Percentiles rank a stretch among this genome's conserved stretches.
These are phyloP conservation scores for Spatholobus suberectus DNA, from an alignment of 306 rosid genomes.

Conservation along the genomic window DNA sequence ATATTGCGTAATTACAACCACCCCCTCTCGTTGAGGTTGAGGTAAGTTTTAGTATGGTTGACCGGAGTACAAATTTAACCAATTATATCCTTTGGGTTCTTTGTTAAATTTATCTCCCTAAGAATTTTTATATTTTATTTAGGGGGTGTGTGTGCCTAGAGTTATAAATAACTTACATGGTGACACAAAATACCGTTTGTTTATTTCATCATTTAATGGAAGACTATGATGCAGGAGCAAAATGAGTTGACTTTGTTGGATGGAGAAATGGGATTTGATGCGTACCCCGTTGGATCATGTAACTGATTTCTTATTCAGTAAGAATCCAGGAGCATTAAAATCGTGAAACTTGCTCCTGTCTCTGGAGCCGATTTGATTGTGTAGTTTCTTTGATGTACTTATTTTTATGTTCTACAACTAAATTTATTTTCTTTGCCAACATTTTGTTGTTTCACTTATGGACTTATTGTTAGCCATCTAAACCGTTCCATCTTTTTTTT, in stretches of 20 bases:
- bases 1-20: neutral
- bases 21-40: neutral
- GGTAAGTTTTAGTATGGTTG: neutral
- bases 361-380: constrained; percentile 34
- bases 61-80: neutral
- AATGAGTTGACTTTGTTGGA: constrained; percentile 56
- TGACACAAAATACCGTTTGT: neutral
- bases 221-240: constrained; percentile 64
- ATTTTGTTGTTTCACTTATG: constrained; percentile 35
- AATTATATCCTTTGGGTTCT: neutral
- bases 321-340: constrained; percentile 27
- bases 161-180: neutral
- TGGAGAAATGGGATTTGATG: constrained; percentile 66
- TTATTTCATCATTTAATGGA: constrained; percentile 17
- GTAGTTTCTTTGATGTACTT: constrained; percentile 45
- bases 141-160: neutral
- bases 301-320: constrained; percentile 53
- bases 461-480: constrained; percentile 30
- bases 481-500: constrained; percentile 28
- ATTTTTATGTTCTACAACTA: constrained; percentile 19
- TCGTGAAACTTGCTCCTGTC: constrained; percentile 34
- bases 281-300: constrained; percentile 69
- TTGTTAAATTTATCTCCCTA: neutral
- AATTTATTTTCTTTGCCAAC: constrained; percentile 31
- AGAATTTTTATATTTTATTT: neutral